A percentile compares a stretch with the other conserved stretches of the same genome.
phyloP scores from a whole-genome alignment of 2,329 filamentous ascomycete genomes.

The Phialophora expanda region DNA sequence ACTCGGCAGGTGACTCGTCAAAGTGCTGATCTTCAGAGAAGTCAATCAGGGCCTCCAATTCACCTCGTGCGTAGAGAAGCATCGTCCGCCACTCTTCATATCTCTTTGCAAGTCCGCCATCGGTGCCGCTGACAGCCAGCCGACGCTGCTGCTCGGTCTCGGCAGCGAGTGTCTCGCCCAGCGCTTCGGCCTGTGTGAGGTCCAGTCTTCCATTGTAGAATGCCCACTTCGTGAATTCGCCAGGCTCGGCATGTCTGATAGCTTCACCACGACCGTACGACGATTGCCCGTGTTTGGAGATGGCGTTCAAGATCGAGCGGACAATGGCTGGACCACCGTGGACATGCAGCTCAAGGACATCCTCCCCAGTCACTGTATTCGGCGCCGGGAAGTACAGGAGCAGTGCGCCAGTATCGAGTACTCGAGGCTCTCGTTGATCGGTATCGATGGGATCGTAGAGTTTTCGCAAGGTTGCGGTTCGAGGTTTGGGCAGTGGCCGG shows the following conservation, averaged over 20 bases:
- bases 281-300: slow-evolving; percentile 56
- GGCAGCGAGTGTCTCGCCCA: slow-evolving; percentile 65
- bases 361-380: slow-evolving; percentile 86
- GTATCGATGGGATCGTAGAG: slow-evolving; percentile 65
- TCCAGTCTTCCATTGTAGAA: slow-evolving; percentile 87
- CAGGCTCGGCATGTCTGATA: slow-evolving; percentile 88
- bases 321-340: slow-evolving; percentile 90
- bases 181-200: slow-evolving; percentile 76
- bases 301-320: slow-evolving; percentile 79
- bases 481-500: slow-evolving; percentile 60
- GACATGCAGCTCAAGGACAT: slow-evolving; percentile 90
- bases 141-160: slow-evolving; percentile 92
- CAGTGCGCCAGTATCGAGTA: slow-evolving; percentile 78
- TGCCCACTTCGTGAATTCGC: slow-evolving; percentile 91
- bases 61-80: slow-evolving; percentile 80
- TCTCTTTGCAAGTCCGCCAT: slow-evolving; percentile 69
- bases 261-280: slow-evolving; percentile 20
- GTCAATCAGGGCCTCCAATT: slow-evolving; percentile 94
- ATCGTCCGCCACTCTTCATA: slow-evolving; percentile 84
- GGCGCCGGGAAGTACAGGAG: slow-evolving; percentile 83
- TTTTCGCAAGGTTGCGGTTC: slow-evolving; percentile 73
- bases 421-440: slow-evolving; percentile 44
- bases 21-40: slow-evolving; percentile 98
- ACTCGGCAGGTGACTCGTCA: slow-evolving; percentile 77
- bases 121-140: slow-evolving; percentile 79